Evolutionary conservation across 2,329 filamentous ascomycete genomes (phyloP).

Genomic region (Fusarium agapanthi): DNA sequence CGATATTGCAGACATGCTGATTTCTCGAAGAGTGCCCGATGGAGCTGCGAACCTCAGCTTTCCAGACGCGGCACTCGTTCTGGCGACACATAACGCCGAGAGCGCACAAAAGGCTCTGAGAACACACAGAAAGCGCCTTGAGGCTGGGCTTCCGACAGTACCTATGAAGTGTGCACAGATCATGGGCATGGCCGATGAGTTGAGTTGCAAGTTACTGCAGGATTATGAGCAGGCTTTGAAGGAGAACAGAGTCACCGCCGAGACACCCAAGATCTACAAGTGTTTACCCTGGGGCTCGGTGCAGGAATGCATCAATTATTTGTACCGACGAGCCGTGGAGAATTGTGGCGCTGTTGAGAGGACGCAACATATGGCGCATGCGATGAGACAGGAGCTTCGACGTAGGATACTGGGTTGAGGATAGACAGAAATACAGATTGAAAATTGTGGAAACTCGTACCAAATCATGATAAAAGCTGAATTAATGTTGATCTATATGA

Average conservation of each 20-base stretch:
- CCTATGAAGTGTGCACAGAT: constrained; percentile 61
- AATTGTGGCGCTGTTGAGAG: constrained; percentile 50
- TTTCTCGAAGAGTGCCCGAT: constrained; percentile 47
- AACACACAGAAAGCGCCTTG: constrained; percentile 52
- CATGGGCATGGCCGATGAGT: constrained; percentile 66
- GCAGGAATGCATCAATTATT: constrained; percentile 50
- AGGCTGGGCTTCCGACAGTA: constrained; percentile 42
- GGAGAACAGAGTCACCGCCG: constrained; percentile 7
- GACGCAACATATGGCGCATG: constrained; percentile 42
- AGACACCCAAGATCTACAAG: constrained; percentile 46
- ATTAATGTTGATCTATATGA: background rate
- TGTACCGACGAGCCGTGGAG: constrained; percentile 51
- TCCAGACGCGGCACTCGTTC: constrained; percentile 57
- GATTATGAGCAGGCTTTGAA: constrained; percentile 35
- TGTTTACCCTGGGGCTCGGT: constrained; percentile 52
- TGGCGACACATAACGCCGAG: constrained; percentile 62
- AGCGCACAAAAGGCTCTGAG: constrained; percentile 53
- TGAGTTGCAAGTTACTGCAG: constrained; percentile 59
- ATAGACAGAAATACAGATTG: too few relatives aligned
- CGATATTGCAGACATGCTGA: constrained; percentile 55
- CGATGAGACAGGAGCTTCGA: constrained; percentile 43
- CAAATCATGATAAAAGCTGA: accelerated
- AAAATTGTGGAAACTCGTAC: accelerated
- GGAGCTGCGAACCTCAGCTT: constrained; percentile 42
- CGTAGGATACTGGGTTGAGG: constrained; percentile 34